Base-by-base conservation (phyloP, 1,284 basidiomycete genomes). In the Trichosporon sp. region DNA sequence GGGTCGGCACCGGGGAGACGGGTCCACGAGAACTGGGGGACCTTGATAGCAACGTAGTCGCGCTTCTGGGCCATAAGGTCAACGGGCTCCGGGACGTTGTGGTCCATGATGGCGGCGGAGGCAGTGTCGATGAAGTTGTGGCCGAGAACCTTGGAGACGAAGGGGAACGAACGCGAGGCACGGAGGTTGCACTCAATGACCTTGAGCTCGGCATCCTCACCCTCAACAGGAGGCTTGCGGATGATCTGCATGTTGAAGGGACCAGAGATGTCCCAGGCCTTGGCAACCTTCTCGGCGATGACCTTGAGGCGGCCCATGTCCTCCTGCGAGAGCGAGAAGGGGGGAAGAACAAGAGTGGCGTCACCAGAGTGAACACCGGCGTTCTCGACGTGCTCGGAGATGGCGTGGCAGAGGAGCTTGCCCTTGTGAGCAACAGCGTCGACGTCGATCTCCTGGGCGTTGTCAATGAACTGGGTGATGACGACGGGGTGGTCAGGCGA, bases 201-300 rank as follows among this genome's bases (percentile, higher is more conserved):
- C 87, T 98, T 99, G 77, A 99, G 88, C 72, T 85, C 84, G 68
- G 90, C 86, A 69, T 81, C 81, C 27, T 88, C 85, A 65, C 86
- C 87, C 13, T 83, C 84, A 29, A 85, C 85, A 9, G 88, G 83
- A 2, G 89, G 88, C 84, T 95, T 94, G 79, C 92, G 90, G 84
- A 99, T 99, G 83, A 99, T 89, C 84, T 99, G 97, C 95, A 99
- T 99, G 85, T 99, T 99, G 89, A 90, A 99, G 6, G 97, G 97
- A 38, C 97, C 96, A 31, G 93, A 96, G 71, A 99, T 98, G 78
- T 98, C 87, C 83, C 98, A 97, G 1, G 95, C 96, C 66, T 87
- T 87, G 60, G 94, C 97, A 12, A 99, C 95, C 85, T 98, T 98
- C 84, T 93, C 89, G 0, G 96, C 93, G 74, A 99, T 98, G 65